A percentile compares a stretch with the other conserved stretches of the same genome.
Evolutionary conservation across 257 asterid genomes (phyloP).

Genomic region (Oldenlandia corymbosa): DNA sequence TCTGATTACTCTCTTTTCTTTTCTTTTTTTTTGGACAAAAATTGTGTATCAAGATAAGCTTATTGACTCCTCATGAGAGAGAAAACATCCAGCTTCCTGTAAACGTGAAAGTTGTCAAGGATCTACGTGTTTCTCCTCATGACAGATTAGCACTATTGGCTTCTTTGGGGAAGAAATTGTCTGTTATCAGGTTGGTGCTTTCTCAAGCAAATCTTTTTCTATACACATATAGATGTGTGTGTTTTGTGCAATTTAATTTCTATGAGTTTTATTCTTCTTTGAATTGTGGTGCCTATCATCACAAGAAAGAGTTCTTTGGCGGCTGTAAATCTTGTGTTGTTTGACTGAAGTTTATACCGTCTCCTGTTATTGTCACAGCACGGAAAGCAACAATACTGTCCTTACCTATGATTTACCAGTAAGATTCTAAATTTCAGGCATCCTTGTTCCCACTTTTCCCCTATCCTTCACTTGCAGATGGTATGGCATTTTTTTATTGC

Average conservation of each 20-base stretch:
- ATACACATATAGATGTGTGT: not conserved
- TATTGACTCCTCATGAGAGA: conserved; percentile 46
- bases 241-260: not conserved
- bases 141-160: conserved; percentile 69
- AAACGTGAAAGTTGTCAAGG: conserved; percentile 63
- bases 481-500: too few species aligned
- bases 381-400: conserved; percentile 69
- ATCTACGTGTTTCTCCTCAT: conserved; percentile 71
- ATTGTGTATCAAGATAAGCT: conserved; percentile 53
- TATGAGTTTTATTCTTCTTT: conserved; percentile 5
- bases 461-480: not conserved
- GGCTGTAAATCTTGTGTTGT: conserved; percentile 13
- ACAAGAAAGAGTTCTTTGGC: not conserved
- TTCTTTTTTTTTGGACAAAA: too few species aligned
- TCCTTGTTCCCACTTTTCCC: conserved; percentile 4
- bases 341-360: conserved; percentile 19
- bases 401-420: conserved; percentile 82
- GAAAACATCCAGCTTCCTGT: conserved; percentile 66
- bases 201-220: conserved; percentile 11
- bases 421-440: conserved; percentile 23
- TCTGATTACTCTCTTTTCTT: conserved; percentile 10
- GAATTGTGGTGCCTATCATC: not conserved
- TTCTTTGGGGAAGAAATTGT: conserved; percentile 76
- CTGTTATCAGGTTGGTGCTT: conserved; percentile 58
- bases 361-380: conserved; percentile 48